Conservation (phyloP, 441 rosid genomes). For the Syzygium syzygioides region DNA sequence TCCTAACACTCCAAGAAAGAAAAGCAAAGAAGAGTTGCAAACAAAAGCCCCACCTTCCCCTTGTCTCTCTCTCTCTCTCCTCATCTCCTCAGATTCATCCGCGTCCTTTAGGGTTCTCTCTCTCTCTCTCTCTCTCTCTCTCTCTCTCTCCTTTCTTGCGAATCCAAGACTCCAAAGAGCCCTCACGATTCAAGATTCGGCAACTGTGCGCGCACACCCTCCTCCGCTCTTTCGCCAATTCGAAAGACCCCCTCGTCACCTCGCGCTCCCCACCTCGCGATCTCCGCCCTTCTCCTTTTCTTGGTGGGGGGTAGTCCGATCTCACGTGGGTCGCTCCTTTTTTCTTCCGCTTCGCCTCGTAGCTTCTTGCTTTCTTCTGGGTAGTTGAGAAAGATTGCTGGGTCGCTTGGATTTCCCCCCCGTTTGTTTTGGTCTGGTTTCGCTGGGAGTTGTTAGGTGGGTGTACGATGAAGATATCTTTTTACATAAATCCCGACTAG, state of each 20-base stretch:
- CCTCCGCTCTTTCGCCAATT: not conserved
- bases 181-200: slow-evolving; percentile 16
- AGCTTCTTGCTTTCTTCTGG: slow-evolving; percentile 5
- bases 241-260: not conserved
- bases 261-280: not conserved
- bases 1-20: slow-evolving; percentile 11
- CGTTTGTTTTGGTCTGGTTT: slow-evolving; percentile 24
- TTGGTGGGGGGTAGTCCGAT: not conserved
- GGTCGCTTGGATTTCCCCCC: not conserved
- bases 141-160: slow-evolving; percentile 19
- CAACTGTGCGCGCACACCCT: not conserved
- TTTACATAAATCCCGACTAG: slow-evolving; percentile 24
- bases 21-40: not conserved
- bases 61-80: slow-evolving; percentile 6
- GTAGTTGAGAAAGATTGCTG: slow-evolving; percentile 5
- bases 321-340: not conserved
- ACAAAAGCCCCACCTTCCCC: not conserved
- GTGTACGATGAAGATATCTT: slow-evolving; percentile 14
- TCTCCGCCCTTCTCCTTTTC: not conserved
- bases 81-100: not conserved
- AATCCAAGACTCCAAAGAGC: slow-evolving; percentile 22
- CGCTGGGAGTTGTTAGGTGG: slow-evolving; percentile 1
- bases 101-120: slow-evolving; percentile 3
- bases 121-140: slow-evolving; percentile 21
- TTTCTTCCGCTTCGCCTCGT: slow-evolving; percentile 20